These are phyloP conservation scores for Fomes fomentarius DNA, from an alignment of 1,284 basidiomycete genomes.

Conservation along the genomic window DNA sequence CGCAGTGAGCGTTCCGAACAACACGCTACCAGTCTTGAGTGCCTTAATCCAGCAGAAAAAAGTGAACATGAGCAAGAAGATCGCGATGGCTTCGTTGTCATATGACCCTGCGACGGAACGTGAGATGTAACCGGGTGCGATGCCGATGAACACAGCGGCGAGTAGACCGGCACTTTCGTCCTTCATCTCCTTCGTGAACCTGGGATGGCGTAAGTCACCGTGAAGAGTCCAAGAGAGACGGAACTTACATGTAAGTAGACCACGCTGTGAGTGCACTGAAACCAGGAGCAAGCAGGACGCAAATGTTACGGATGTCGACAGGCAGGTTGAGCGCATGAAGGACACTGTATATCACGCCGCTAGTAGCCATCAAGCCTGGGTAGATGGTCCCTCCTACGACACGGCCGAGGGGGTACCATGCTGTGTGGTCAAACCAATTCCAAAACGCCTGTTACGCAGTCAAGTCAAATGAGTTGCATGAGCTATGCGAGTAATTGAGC, in stretches of 20 bases:
- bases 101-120: slow-evolving; percentile 99
- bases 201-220: slow-evolving; percentile 33
- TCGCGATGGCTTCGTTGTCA: slow-evolving; percentile 99
- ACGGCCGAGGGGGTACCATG: slow-evolving; percentile 98
- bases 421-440: slow-evolving; percentile 99
- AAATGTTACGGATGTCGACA: slow-evolving; percentile 97
- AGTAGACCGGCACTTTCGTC: slow-evolving; percentile 93
- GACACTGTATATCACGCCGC: slow-evolving; percentile 93
- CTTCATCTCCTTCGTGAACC: slow-evolving; percentile 95
- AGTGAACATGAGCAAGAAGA: slow-evolving; percentile 99
- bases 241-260: slow-evolving; percentile 90
- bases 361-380: slow-evolving; percentile 97
- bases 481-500: background rate
- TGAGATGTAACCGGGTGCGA: slow-evolving; percentile 97
- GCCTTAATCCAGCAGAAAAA: slow-evolving; percentile 99
- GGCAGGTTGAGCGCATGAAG: slow-evolving; percentile 91
- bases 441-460: slow-evolving; percentile 81
- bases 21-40: slow-evolving; percentile 90
- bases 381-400: slow-evolving; percentile 99
- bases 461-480: background rate
- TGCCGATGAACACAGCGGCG: slow-evolving; percentile 98
- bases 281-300: slow-evolving; percentile 95
- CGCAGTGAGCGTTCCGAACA: slow-evolving; percentile 89
- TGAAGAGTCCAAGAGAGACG: background rate
- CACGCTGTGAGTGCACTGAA: slow-evolving; percentile 97